phyloP scores from a whole-genome alignment of 257 asterid genomes.

The Scutellaria minor region DNA sequence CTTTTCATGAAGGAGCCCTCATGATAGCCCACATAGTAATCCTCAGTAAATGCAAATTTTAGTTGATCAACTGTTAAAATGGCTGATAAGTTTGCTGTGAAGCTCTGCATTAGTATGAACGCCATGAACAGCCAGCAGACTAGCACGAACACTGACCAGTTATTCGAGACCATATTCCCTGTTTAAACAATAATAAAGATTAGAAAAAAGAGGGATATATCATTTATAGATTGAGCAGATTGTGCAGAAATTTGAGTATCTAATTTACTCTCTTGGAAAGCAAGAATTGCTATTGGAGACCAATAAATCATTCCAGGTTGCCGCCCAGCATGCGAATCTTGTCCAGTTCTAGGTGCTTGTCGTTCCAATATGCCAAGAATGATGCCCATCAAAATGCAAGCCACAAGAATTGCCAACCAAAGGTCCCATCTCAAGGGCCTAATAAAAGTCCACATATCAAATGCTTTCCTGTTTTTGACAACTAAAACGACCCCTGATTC shows the following conservation, averaged over 20 bases:
- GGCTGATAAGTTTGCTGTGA: conserved; percentile 59
- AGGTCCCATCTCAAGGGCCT: conserved; percentile 66
- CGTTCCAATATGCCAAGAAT: conserved; percentile 49
- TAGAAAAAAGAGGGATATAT: neutral
- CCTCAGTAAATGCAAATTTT: conserved; percentile 37
- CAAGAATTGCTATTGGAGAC: conserved; percentile 60
- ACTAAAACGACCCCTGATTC: conserved; percentile 61
- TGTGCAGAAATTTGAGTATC: neutral
- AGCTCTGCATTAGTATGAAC: conserved; percentile 62
- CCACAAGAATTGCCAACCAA: conserved; percentile 49
- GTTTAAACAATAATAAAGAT: conserved; percentile 1
- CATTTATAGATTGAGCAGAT: too few species aligned
- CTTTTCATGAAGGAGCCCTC: conserved; percentile 45
- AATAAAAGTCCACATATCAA: conserved; percentile 56
- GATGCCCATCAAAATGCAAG: conserved; percentile 49
- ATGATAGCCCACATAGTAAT: conserved; percentile 44
- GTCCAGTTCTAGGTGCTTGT: conserved; percentile 3
- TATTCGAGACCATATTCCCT: conserved; percentile 61
- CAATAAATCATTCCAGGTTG: conserved; percentile 38
- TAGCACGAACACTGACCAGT: conserved; percentile 54
- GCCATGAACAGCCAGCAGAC: conserved; percentile 55
- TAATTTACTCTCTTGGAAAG: conserved; percentile 57
- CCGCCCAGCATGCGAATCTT: conserved; percentile 35
- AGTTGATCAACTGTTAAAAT: conserved; percentile 60
- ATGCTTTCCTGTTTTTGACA: conserved; percentile 44